These are phyloP conservation scores for Lyophyllum shimeji DNA, from an alignment of 768 basidiomycete genomes.

Conservation along the genomic window DNA sequence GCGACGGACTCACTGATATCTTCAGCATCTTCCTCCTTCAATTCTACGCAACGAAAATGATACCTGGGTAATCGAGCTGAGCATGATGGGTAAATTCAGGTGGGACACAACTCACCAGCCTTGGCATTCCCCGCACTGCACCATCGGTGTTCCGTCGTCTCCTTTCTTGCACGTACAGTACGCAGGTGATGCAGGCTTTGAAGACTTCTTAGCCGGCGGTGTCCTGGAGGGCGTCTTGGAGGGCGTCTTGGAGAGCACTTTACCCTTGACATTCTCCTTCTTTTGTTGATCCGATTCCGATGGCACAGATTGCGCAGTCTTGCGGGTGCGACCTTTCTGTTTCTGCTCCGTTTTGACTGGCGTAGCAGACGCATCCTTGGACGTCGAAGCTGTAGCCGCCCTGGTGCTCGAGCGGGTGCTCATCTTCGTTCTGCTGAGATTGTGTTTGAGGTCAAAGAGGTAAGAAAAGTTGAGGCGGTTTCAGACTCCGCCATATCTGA, in stretches of 20 bases:
- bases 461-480: slow-evolving; percentile 12
- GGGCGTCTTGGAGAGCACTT: slow-evolving; percentile 6
- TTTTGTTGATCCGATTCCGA: slow-evolving; percentile 19
- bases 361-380: slow-evolving; percentile 11
- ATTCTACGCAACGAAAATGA: slow-evolving; percentile 75
- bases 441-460: background rate
- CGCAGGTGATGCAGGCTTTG: slow-evolving; percentile 18
- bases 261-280: slow-evolving; percentile 27
- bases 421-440: slow-evolving; percentile 26
- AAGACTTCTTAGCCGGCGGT: slow-evolving; percentile 2
- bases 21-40: slow-evolving; percentile 64
- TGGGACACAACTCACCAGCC: slow-evolving; percentile 51
- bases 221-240: slow-evolving; percentile 15
- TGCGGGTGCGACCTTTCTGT: slow-evolving; percentile 16
- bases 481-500: slow-evolving; percentile 15
- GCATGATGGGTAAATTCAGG: slow-evolving; percentile 1
- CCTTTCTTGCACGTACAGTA: slow-evolving; percentile 67
- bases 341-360: slow-evolving; percentile 15
- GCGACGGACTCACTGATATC: slow-evolving; percentile 66
- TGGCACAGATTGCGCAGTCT: slow-evolving; percentile 9
- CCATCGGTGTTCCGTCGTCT: slow-evolving; percentile 83
- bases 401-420: slow-evolving; percentile 47
- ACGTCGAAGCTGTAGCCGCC: slow-evolving; percentile 27
- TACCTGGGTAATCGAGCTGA: slow-evolving; percentile 49
- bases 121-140: slow-evolving; percentile 66